Evolutionary conservation across 306 rosid species (phyloP), one percentile per base, ranked within the genome.

Genomic region (Cicer bijugum): DNA sequence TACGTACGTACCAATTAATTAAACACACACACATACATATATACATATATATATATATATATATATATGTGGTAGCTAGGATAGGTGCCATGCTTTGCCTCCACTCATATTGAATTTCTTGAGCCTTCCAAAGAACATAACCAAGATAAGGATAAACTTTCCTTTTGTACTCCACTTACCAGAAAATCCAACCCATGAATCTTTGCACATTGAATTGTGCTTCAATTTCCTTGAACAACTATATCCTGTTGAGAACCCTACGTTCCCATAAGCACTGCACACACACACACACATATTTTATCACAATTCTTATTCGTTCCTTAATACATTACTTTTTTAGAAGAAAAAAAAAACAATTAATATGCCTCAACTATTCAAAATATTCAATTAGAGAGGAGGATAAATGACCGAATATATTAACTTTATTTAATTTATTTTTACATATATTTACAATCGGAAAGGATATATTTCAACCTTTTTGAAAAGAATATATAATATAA

Each of bases 221-320:
- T 82, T 78, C 58, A 90, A 4, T 74, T 75, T 74, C 74, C 90
- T 76, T 55, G 75, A 23, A 39, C 93, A 91, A 46, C 91, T 85
- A 44, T 88, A 91, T 8, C 96, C 97, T 6, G 35, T 85, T n/a
- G 95, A 76, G 23, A 87, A 77, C 6, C 93, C 97, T 51, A 89
- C 97, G 51, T 93, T 93, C 17, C 92, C 97, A 67, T 87, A 93
- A 12, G 92, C 96, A 84, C 98, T 90, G 79, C 83, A 80, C 7
- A 28, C 5, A 28, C 33, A 40, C 19, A 17, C 23, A 20, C 23
- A 1, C 23, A 20, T 20, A 20, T n/a, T 37, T 46, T 45, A 7
- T 52, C 16, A 59, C 6, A 23, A 50, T n/a, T n/a, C 11, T 35
- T 23, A 23, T 23, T 23, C 6, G 44, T 19, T 17, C 14, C 7